Percentiles rank a stretch among this genome's conserved stretches.
Conservation (phyloP, 2,329 filamentous ascomycete species). For the Chalaropsis thielavioides region DNA sequence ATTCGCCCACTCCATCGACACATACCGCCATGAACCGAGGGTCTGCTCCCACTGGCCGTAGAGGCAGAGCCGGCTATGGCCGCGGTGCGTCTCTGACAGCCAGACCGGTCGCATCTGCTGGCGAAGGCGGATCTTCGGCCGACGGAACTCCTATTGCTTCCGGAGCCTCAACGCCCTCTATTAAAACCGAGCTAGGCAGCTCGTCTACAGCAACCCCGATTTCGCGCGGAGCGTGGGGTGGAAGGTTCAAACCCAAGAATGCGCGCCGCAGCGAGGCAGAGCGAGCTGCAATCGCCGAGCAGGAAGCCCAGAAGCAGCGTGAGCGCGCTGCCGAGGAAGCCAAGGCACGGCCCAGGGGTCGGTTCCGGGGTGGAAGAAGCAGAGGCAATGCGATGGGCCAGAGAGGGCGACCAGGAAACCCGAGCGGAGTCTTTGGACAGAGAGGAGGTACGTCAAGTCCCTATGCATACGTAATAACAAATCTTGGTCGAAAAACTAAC, state of each 20-base stretch:
- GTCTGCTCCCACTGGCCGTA: slow-evolving; percentile 6
- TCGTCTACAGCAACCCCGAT: background rate
- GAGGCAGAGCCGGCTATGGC: slow-evolving; percentile 12
- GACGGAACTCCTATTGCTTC: background rate
- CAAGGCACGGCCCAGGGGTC: slow-evolving; percentile 27
- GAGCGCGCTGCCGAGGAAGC: slow-evolving; percentile 30
- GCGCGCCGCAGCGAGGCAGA: slow-evolving; percentile 37
- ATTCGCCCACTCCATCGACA: background rate
- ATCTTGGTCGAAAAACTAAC: background rate
- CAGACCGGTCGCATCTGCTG: background rate
- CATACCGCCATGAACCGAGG: slow-evolving; percentile 8
- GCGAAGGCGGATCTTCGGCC: background rate
- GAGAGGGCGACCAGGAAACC: slow-evolving; percentile 26
- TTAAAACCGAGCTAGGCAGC: slow-evolving; percentile 10
- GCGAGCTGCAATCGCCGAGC: slow-evolving; percentile 32
- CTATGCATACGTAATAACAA: slow-evolving; percentile 7
- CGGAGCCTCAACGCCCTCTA: background rate
- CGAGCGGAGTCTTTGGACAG: slow-evolving; percentile 19
- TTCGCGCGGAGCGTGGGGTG: slow-evolving; percentile 21
- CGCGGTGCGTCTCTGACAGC: slow-evolving; percentile 15
- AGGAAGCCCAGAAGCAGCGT: slow-evolving; percentile 31
- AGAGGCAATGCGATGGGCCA: slow-evolving; percentile 32
- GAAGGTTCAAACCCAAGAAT: slow-evolving; percentile 35
- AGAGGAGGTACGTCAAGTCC: slow-evolving; percentile 20
- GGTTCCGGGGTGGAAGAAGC: slow-evolving; percentile 30